Percentiles rank a stretch among this genome's conserved stretches.
These are phyloP conservation scores for Exobasidium rhododendri DNA, from an alignment of 1,284 basidiomycete genomes.

Conservation along the genomic window DNA sequence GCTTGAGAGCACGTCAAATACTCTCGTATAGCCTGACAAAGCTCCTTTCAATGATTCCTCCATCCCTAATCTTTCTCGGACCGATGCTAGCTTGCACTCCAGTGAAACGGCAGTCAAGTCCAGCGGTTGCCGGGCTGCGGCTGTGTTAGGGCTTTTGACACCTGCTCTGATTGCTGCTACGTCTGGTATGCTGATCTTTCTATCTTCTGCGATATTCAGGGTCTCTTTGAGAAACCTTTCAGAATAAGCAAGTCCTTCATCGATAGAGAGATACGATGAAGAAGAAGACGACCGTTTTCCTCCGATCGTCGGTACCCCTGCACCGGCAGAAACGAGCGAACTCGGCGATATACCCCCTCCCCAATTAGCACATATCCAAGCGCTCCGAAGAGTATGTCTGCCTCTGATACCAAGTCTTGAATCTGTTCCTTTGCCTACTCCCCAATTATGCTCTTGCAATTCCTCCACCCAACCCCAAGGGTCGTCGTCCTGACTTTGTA, in stretches of 20 bases:
- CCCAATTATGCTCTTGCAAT: slow-evolving; percentile 34
- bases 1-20: slow-evolving; percentile 24
- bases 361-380: slow-evolving; percentile 50
- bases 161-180: slow-evolving; percentile 22
- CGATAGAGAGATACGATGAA: slow-evolving; percentile 9
- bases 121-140: slow-evolving; percentile 1
- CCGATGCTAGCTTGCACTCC: slow-evolving; percentile 23
- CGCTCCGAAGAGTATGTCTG: slow-evolving; percentile 42
- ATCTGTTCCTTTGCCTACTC: slow-evolving; percentile 33
- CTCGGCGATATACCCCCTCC: slow-evolving; percentile 45
- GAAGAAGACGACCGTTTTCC: not conserved
- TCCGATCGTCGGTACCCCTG: slow-evolving; percentile 19
- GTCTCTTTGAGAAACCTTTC: slow-evolving; percentile 37
- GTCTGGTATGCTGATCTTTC: slow-evolving; percentile 40
- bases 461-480: slow-evolving; percentile 28
- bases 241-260: slow-evolving; percentile 37
- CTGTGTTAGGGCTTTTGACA: not conserved
- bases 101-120: slow-evolving; percentile 25
- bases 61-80: slow-evolving; percentile 24
- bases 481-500: slow-evolving; percentile 14
- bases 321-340: slow-evolving; percentile 27
- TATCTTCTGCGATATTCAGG: slow-evolving; percentile 28
- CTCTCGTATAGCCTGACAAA: slow-evolving; percentile 22
- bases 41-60: slow-evolving; percentile 11
- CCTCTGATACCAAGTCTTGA: slow-evolving; percentile 42